These are phyloP conservation scores for Pharnaceum exiguum DNA, from an alignment of 148 eudicot genomes.

Conservation along the genomic window DNA sequence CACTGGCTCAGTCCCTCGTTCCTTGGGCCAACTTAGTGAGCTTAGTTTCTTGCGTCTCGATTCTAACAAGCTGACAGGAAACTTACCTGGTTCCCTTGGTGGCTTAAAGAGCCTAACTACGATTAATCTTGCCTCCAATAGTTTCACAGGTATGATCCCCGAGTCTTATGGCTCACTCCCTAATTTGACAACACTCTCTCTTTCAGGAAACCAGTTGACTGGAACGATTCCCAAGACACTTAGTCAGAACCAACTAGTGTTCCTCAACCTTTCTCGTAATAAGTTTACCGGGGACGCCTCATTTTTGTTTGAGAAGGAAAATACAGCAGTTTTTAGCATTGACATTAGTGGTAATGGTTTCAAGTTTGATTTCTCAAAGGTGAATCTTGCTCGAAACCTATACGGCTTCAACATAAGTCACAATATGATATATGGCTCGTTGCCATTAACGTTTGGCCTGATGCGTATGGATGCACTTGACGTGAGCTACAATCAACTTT, in stretches of 20 bases:
- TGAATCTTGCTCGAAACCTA: constrained; percentile 8
- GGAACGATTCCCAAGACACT: constrained; percentile 33
- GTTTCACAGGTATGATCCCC: constrained; percentile 35
- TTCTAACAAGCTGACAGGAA: constrained; percentile 19
- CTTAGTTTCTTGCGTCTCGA: not conserved
- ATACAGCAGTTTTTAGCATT: not conserved
- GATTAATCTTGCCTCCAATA: constrained; percentile 9
- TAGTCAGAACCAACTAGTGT: constrained; percentile 1
- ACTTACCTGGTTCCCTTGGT: constrained; percentile 14
- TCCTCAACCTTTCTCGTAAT: constrained; percentile 23
- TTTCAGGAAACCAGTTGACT: constrained; percentile 31
- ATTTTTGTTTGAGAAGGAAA: constrained; percentile 28
- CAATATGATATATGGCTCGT: constrained; percentile 37
- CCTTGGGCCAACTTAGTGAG: constrained; percentile 15
- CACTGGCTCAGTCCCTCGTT: constrained; percentile 17
- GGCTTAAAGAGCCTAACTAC: not conserved
- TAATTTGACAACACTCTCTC: not conserved
- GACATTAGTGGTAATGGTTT: constrained; percentile 11
- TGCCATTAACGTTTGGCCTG: constrained; percentile 21
- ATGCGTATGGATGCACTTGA: constrained; percentile 21
- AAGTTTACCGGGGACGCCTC: constrained; percentile 37
- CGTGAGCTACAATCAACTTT: constrained; percentile 41
- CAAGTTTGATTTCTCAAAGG: constrained; percentile 28
- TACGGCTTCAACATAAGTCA: constrained; percentile 25
- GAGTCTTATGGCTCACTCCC: constrained; percentile 20